phyloP scores from a whole-genome alignment of 371 early-diverging fungal species.

The Mortierella sp. region DNA sequence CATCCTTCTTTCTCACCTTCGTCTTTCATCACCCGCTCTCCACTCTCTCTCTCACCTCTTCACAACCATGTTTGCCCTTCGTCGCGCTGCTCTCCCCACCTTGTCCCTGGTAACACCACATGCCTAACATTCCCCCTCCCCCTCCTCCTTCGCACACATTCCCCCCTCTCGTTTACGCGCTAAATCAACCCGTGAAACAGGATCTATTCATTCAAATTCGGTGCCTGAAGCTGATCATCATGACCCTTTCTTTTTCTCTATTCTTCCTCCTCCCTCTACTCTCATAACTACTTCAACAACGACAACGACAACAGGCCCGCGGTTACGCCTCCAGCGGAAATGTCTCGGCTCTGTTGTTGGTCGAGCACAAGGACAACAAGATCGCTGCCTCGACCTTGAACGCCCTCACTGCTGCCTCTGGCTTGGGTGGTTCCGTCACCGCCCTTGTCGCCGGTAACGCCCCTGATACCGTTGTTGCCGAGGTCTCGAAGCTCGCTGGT shows the following conservation, averaged over 20 bases:
- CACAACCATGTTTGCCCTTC: constrained; percentile 41
- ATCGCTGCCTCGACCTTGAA: constrained; percentile 84
- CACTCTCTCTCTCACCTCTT: constrained; percentile 1
- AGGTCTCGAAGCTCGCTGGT: constrained; percentile 79
- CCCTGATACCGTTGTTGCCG: constrained; percentile 80
- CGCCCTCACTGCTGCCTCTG: constrained; percentile 90
- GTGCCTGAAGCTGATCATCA: constrained; percentile 8
- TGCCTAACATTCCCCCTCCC: background rate
- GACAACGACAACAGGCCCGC: constrained; percentile 51
- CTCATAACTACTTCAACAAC: background rate
- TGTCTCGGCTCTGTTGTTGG: constrained; percentile 85
- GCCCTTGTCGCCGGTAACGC: constrained; percentile 90
- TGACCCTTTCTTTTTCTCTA: background rate
- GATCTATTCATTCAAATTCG: background rate
- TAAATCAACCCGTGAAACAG: constrained; percentile 19
- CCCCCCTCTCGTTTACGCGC: constrained; percentile 8
- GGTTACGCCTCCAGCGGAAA: constrained; percentile 71
- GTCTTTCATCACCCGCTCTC: constrained; percentile 5
- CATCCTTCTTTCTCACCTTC: constrained; percentile 12
- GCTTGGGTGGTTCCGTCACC: constrained; percentile 85
- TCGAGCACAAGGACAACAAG: constrained; percentile 89
- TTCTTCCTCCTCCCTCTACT: background rate
- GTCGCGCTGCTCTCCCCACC: constrained; percentile 49
- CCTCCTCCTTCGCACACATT: background rate
- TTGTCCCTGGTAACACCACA: constrained; percentile 38